phyloP scores from a whole-genome alignment of 257 asterid species.

The Galeopsis tetrahit region DNA sequence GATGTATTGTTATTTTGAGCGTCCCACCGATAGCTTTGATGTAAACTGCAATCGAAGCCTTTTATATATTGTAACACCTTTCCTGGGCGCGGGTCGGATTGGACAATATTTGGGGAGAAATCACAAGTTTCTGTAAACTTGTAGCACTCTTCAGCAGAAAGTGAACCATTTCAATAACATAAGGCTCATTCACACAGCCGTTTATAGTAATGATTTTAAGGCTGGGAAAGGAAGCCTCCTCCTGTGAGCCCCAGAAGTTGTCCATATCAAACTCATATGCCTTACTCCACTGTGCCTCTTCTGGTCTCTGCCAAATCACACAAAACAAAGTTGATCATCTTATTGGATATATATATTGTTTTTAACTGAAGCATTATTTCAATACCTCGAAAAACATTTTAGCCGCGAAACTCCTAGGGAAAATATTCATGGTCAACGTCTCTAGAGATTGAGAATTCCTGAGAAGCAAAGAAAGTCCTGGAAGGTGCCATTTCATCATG shows the following conservation, averaged over 20 bases:
- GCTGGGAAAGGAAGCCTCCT: slow-evolving; percentile 18
- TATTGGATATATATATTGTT: not conserved
- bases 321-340: too few relatives aligned
- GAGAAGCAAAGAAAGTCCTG: slow-evolving; percentile 38
- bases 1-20: too few relatives aligned
- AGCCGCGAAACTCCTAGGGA: not conserved
- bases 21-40: too few relatives aligned
- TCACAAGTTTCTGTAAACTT: too few relatives aligned
- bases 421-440: slow-evolving; percentile 20
- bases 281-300: not conserved
- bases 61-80: too few relatives aligned
- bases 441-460: slow-evolving; percentile 18
- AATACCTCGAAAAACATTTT: not conserved
- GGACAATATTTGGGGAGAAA: not conserved
- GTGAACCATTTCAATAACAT: not conserved
- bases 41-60: too few relatives aligned
- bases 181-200: not conserved
- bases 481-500: slow-evolving; percentile 38
- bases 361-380: not conserved
- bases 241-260: not conserved
- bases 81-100: too few relatives aligned
- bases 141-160: not conserved
- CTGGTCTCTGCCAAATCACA: not conserved
- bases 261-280: not conserved
- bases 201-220: not conserved